A percentile compares a stretch with the other conserved stretches of the same genome.
These are phyloP conservation scores for Lactuca sativa DNA, from an alignment of 129 eudicot genomes.

Conservation along the genomic window DNA sequence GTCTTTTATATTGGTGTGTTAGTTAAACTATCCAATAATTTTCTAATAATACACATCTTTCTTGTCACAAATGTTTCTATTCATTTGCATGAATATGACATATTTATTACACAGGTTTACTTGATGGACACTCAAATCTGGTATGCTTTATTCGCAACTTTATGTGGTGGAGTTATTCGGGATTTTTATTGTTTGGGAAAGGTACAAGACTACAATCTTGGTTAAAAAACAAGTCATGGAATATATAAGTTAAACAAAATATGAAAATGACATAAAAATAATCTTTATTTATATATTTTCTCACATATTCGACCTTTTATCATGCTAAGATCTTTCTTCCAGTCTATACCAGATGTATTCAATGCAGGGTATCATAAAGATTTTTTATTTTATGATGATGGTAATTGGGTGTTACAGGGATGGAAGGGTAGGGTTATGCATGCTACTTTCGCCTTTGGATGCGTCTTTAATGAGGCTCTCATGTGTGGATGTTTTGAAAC, in stretches of 20 bases:
- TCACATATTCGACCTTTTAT: constrained; percentile 81
- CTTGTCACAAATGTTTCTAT: constrained; percentile 14
- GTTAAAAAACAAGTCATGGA: too few species aligned
- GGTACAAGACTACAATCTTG: too few species aligned
- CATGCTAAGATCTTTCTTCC: constrained; percentile 92
- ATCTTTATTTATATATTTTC: constrained; percentile 7
- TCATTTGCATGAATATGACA: constrained; percentile 20
- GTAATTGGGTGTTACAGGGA: too few species aligned
- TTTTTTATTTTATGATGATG: too few species aligned
- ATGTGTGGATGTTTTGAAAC: too few species aligned
- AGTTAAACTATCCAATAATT: constrained; percentile 1
- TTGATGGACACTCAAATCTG: constrained; percentile 96
- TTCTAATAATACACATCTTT: neutral
- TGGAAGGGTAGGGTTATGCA: too few species aligned
- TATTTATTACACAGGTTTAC: constrained; percentile 70
- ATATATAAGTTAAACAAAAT: too few species aligned
- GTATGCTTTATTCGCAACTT: constrained; percentile 86
- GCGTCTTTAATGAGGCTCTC: too few species aligned
- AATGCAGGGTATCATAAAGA: too few species aligned
- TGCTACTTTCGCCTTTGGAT: too few species aligned
- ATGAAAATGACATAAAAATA: too few species aligned
- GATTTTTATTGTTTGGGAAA: constrained; percentile 96
- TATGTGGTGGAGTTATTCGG: constrained; percentile 89
- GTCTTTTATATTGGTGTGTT: constrained; percentile 76
- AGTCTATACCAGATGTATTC: constrained; percentile 96